These are phyloP conservation scores for Favolaschia claudopus DNA, from an alignment of 768 basidiomycete species.

Conservation along the genomic window DNA sequence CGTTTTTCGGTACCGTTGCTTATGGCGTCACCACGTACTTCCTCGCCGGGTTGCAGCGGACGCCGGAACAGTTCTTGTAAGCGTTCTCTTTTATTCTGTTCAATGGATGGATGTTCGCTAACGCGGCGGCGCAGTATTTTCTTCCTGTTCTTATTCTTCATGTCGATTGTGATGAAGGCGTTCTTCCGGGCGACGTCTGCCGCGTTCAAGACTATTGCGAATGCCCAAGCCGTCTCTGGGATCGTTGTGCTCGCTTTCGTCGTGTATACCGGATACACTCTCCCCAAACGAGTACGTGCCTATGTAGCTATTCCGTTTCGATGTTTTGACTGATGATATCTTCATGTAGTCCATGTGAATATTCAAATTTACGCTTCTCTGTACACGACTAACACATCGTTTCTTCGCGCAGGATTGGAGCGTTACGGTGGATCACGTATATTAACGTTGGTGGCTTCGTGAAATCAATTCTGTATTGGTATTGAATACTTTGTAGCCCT, in stretches of 20 bases:
- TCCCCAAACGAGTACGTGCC: constrained; percentile 47
- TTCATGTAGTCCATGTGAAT: constrained; percentile 27
- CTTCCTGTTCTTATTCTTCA: constrained; percentile 53
- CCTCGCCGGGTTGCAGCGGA: constrained; percentile 54
- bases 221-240: constrained; percentile 51
- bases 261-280: constrained; percentile 62
- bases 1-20: too few species aligned
- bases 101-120: too few species aligned
- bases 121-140: constrained; percentile 44
- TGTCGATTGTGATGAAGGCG: constrained; percentile 65
- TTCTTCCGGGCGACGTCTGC: constrained; percentile 68
- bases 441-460: constrained; percentile 47
- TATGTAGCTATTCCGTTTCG: background rate
- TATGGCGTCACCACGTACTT: constrained; percentile 50
- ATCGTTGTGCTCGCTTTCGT: constrained; percentile 55
- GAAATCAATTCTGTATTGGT: constrained; percentile 21
- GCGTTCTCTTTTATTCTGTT: constrained; percentile 25
- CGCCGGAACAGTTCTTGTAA: constrained; percentile 61
- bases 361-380: background rate
- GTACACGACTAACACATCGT: too few species aligned
- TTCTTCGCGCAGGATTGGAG: constrained; percentile 59
- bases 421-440: constrained; percentile 59
- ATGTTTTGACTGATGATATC: background rate
- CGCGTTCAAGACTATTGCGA: constrained; percentile 52
- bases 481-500: constrained; percentile 55